Conservation (phyloP, 1,284 basidiomycete genomes). For the Phellopilus nigrolimitatus region DNA sequence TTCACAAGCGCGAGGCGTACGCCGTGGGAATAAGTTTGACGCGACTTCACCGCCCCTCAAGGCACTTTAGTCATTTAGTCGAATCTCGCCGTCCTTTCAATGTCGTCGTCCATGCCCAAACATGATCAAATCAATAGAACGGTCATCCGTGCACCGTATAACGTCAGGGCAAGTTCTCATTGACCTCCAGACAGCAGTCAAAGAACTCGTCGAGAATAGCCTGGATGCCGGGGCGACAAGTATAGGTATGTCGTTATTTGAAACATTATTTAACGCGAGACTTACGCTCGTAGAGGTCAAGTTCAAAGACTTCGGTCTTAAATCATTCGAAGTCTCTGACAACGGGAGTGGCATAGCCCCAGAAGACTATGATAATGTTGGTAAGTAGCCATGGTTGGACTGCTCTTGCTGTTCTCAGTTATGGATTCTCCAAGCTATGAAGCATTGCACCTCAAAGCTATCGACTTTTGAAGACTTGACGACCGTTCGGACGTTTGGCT, state of each 20-base stretch:
- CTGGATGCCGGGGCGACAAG: constrained; percentile 87
- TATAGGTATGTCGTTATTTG: constrained; percentile 57
- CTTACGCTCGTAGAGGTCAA: constrained; percentile 65
- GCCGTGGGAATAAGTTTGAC: too few relatives aligned
- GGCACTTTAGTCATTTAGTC: too few relatives aligned
- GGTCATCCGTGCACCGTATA: constrained; percentile 74
- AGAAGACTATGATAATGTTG: constrained; percentile 74
- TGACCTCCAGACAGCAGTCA: constrained; percentile 90
- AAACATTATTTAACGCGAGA: not conserved
- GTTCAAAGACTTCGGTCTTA: constrained; percentile 86
- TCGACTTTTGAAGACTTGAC: constrained; percentile 72
- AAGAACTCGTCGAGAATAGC: constrained; percentile 96
- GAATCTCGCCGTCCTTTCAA: too few relatives aligned
- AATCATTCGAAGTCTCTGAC: constrained; percentile 87
- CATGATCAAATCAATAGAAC: constrained; percentile 64
- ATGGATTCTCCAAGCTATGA: constrained; percentile 53
- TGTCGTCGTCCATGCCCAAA: too few relatives aligned
- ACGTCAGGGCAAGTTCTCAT: constrained; percentile 94
- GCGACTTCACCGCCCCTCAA: too few relatives aligned
- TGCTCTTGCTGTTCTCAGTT: constrained; percentile 7
- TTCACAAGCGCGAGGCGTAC: too few relatives aligned
- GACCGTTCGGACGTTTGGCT: constrained; percentile 84
- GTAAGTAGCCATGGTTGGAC: constrained; percentile 39
- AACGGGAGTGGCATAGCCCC: constrained; percentile 86
- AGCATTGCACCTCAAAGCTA: constrained; percentile 94